Evolutionary conservation across 1,139 yeast genomes (phyloP).

Genomic region (Tardiomyces blankii): DNA sequence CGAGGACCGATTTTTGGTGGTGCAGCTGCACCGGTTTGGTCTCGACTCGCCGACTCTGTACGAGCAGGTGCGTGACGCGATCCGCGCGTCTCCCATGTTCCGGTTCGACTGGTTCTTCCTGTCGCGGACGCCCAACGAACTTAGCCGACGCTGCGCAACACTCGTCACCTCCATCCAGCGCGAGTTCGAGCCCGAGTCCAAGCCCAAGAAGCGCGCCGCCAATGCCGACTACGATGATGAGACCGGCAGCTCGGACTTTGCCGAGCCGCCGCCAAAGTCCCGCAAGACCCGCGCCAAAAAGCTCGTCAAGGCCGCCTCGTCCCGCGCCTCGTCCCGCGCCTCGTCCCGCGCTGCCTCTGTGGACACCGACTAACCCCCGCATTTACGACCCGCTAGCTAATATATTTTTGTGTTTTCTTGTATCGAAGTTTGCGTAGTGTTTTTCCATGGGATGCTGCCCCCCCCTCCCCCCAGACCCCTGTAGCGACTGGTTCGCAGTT

Average conservation of each 20-base stretch:
- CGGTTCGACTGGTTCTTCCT: constrained; percentile 84
- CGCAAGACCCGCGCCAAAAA: not conserved
- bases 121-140: constrained; percentile 78
- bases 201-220: constrained; percentile 9
- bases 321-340: not conserved
- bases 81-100: constrained; percentile 61
- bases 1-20: constrained; percentile 75
- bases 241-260: not conserved
- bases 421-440: too few relatives aligned
- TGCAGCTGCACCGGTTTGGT: constrained; percentile 69
- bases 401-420: too few relatives aligned
- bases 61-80: constrained; percentile 72
- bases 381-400: not conserved
- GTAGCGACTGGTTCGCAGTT: too few relatives aligned
- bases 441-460: too few relatives aligned
- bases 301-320: not conserved
- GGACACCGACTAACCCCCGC: not conserved
- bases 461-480: too few relatives aligned
- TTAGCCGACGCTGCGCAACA: constrained; percentile 76
- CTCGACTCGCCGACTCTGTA: constrained; percentile 63
- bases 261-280: not conserved
- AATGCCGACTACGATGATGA: not conserved
- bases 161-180: constrained; percentile 63
- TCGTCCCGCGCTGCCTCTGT: not conserved
- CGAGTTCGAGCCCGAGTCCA: constrained; percentile 40